phyloP scores from a whole-genome alignment of 1,284 basidiomycete genomes.

The Phlebopus sp. region DNA sequence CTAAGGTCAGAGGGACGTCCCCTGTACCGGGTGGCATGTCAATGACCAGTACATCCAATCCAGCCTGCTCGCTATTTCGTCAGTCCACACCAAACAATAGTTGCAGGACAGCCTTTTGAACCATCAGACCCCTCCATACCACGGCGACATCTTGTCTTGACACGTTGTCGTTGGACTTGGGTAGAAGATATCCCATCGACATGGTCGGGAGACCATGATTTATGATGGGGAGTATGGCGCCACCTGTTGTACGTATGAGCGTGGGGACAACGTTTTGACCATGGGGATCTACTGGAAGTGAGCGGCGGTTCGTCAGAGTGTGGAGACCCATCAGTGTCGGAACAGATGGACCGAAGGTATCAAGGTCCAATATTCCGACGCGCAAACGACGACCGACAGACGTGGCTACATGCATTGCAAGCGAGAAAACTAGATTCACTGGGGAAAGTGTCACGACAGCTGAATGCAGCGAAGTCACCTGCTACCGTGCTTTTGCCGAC shows the following conservation, averaged over 20 bases:
- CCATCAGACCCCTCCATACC: constrained; percentile 98
- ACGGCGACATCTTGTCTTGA: constrained; percentile 52
- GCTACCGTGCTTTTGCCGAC: constrained; percentile 97
- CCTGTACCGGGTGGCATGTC: constrained; percentile 99
- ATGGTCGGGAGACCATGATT: constrained; percentile 94
- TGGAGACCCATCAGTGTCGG: constrained; percentile 94
- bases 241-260: constrained; percentile 43
- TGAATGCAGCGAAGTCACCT: constrained; percentile 44
- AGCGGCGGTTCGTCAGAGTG: constrained; percentile 77
- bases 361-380: constrained; percentile 90
- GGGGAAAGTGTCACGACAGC: constrained; percentile 7
- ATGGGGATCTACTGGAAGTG: constrained; percentile 54
- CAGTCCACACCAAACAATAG: constrained; percentile 97
- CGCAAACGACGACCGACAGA: constrained; percentile 43
- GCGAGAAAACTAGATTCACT: constrained; percentile 84
- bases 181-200: constrained; percentile 92
- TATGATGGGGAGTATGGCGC: constrained; percentile 78
- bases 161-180: constrained; percentile 34
- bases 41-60: constrained; percentile 84
- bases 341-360: constrained; percentile 95
- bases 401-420: constrained; percentile 44
- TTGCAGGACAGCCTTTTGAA: constrained; percentile 97
- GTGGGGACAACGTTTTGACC: not conserved
- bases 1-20: constrained; percentile 90
- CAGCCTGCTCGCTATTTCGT: constrained; percentile 44